Conservation (phyloP, 1,284 basidiomycete species). For the Butyriboletus appendiculatus region DNA sequence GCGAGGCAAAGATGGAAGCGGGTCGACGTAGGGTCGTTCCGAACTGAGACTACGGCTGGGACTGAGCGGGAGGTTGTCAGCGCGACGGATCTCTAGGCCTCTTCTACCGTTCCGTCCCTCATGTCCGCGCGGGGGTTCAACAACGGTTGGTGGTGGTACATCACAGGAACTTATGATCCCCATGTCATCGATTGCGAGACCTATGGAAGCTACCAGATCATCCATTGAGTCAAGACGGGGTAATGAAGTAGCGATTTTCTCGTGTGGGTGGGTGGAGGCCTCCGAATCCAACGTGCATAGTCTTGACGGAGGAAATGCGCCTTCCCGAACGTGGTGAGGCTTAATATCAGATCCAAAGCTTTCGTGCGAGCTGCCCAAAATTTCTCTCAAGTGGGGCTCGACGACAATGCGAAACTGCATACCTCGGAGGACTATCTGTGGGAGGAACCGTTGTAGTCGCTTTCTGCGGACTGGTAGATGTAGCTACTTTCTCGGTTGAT, state of each 20-base stretch:
- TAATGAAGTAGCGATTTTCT: slow-evolving; percentile 14
- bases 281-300: slow-evolving; percentile 37
- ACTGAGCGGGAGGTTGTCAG: slow-evolving; percentile 18
- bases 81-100: slow-evolving; percentile 36
- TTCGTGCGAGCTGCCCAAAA: slow-evolving; percentile 20
- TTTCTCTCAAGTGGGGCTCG: not conserved
- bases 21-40: slow-evolving; percentile 13
- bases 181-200: slow-evolving; percentile 39
- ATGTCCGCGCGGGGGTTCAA: slow-evolving; percentile 39
- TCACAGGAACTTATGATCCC: slow-evolving; percentile 35
- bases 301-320: slow-evolving; percentile 61
- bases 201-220: slow-evolving; percentile 36
- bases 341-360: slow-evolving; percentile 16
- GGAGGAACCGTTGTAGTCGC: slow-evolving; percentile 1
- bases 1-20: slow-evolving; percentile 17
- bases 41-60: slow-evolving; percentile 10
- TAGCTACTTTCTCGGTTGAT: slow-evolving; percentile 7
- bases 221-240: slow-evolving; percentile 35
- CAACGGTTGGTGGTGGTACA: slow-evolving; percentile 41
- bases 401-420: slow-evolving; percentile 3
- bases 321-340: slow-evolving; percentile 61
- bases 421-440: slow-evolving; percentile 25
- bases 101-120: slow-evolving; percentile 25
- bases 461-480: slow-evolving; percentile 5
- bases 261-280: slow-evolving; percentile 19